Base-by-base conservation (phyloP, 2,329 filamentous ascomycete genomes). In the Colletotrichum shisoi region DNA sequence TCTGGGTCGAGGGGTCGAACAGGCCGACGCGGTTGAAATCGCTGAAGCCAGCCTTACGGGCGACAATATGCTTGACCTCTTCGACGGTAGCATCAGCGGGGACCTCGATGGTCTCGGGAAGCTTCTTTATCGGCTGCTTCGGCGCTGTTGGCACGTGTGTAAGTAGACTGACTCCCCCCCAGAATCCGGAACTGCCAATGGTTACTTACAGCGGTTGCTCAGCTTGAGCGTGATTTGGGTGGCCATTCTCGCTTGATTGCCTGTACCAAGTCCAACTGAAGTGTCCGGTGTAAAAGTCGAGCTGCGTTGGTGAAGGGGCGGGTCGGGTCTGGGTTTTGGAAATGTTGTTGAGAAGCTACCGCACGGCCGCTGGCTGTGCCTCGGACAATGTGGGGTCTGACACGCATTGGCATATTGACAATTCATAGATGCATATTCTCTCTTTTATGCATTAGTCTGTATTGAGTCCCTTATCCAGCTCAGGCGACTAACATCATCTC, bases 1-100 rank as follows among this genome's bases (percentile, higher is more conserved):
- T 88, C 77, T 84, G 87, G 68, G 84, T 86, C 45, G 80, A 76
- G 0, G 87, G 84, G 70, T 89, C 85, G 73, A 84, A 88, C 64
- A 90, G 79, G 37, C 87, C 87, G 69, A 90, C 81, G 63, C 87
- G 85, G 77, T 89, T 88, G 74, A 80, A 81, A 76, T 89, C 87
- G 67, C 77, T 76, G 54, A 87, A 79, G 52, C 80, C 80, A 17
- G 81, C 77, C 70, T 80, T 76, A 70, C 81, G 81, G 42, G 87
- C 86, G 62, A 90, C 78, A 46, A 79, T 72, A 46, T 78, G 77
- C 80, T 90, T 89, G 70, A 86, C 81, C 74, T 87, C 83, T 72
- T 89, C 86, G 65, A 89, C 81, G 9, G 85, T 89, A 66, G 85
- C 81, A 67, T 82, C 78, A 67, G 75, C 70, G 31, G 82, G 74